Conservation (phyloP, 2,329 filamentous ascomycete species). For the Penicillium sp. region DNA sequence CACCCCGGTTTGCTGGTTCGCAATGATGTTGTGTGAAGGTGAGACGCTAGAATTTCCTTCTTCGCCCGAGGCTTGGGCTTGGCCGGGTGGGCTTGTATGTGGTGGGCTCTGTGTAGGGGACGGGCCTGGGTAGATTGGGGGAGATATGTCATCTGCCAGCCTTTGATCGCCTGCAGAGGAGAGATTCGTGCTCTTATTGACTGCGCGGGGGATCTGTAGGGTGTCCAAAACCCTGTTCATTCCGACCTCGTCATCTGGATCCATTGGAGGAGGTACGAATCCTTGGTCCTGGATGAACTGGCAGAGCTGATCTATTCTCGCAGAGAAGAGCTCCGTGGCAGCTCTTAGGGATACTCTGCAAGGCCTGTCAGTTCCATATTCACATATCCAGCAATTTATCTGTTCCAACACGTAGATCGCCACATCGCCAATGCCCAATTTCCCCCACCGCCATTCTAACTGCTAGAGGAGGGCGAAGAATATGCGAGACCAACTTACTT, state of each 20-base stretch:
- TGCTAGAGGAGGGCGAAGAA: not conserved
- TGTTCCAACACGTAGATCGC: not conserved
- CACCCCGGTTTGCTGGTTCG: constrained; percentile 12
- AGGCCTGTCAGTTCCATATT: not conserved
- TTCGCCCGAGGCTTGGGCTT: constrained; percentile 6
- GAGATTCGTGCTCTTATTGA: constrained; percentile 17
- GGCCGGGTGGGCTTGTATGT: constrained; percentile 14
- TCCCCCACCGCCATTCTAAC: not conserved
- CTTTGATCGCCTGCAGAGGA: not conserved
- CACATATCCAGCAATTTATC: not conserved
- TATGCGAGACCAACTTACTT: constrained; percentile 35
- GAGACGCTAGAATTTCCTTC: constrained; percentile 10
- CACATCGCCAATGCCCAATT: not conserved
- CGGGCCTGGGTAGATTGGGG: not conserved
- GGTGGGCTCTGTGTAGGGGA: constrained; percentile 22
- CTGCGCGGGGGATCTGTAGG: constrained; percentile 36
- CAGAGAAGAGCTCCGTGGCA: constrained; percentile 42
- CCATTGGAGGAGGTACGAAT: constrained; percentile 45
- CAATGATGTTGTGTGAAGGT: constrained; percentile 13
- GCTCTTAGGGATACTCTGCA: constrained; percentile 40
- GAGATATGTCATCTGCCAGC: not conserved
- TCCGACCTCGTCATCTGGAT: constrained; percentile 40
- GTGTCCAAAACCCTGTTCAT: constrained; percentile 46
- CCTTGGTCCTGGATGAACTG: constrained; percentile 49
- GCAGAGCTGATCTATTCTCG: constrained; percentile 42